Percentiles rank a stretch among this genome's conserved stretches.
Conservation (phyloP, 208 protist genomes). For the Dictyostelium gargantuum region DNA sequence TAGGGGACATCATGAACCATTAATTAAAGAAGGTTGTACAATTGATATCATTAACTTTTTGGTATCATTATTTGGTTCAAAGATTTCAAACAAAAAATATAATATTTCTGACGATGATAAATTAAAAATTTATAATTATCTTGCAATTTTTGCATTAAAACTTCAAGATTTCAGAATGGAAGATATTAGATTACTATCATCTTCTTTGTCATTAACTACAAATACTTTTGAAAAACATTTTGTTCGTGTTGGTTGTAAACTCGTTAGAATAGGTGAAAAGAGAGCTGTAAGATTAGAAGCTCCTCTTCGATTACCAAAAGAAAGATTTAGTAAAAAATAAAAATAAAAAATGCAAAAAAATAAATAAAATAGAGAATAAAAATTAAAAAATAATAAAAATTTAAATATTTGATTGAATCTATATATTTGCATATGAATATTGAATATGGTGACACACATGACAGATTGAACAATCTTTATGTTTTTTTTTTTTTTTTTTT, state of each 20-base stretch:
- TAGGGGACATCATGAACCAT: background rate
- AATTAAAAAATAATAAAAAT: background rate
- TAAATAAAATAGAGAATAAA: background rate
- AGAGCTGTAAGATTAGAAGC: slow-evolving; percentile 5
- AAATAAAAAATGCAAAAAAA: background rate
- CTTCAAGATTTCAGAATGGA: background rate
- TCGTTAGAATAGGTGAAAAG: background rate
- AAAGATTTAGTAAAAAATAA: background rate
- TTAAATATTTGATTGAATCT: no score
- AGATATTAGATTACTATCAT: background rate
- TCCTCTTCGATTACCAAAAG: slow-evolving; percentile 5
- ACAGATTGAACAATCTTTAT: no score
- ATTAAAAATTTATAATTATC: slow-evolving; percentile 19
- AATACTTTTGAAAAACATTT: slow-evolving; percentile 37
- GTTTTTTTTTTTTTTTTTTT: no score
- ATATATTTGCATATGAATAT: no score
- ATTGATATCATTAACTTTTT: background rate
- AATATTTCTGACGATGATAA: background rate
- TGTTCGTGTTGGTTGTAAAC: slow-evolving; percentile 15
- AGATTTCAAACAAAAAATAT: background rate
- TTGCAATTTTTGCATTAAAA: slow-evolving; percentile 29
- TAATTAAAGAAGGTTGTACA: background rate
- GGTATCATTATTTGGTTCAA: background rate
- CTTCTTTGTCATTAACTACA: background rate
- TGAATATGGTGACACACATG: no score